Percentiles rank a stretch among this genome's conserved stretches.
Evolutionary conservation across 306 rosid species (phyloP).

Genomic region (Quercus wislizeni): DNA sequence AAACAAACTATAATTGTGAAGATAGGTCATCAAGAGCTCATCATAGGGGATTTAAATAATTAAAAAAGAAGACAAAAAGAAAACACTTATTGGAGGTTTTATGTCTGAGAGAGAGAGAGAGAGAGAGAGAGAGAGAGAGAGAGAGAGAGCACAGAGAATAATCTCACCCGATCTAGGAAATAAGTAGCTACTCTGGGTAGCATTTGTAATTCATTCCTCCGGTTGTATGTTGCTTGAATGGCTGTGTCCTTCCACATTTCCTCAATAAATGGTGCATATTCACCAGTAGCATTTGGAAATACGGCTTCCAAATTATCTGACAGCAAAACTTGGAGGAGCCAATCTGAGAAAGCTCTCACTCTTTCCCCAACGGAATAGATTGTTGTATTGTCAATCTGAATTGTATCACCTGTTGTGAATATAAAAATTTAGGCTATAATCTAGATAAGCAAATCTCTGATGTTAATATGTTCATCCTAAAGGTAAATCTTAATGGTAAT

Average conservation of each 20-base stretch:
- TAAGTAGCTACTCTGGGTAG: slow-evolving; percentile 68
- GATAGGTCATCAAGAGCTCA: not conserved
- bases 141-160: slow-evolving; percentile 7
- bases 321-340: slow-evolving; percentile 52
- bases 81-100: not conserved
- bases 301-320: slow-evolving; percentile 54
- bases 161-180: slow-evolving; percentile 68
- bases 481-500: not conserved
- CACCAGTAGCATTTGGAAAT: slow-evolving; percentile 51
- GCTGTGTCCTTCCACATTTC: slow-evolving; percentile 77
- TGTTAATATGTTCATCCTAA: not conserved
- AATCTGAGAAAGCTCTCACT: slow-evolving; percentile 58
- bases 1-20: not conserved
- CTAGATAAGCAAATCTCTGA: not conserved
- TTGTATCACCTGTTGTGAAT: slow-evolving; percentile 37
- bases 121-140: not conserved
- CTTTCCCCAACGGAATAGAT: slow-evolving; percentile 48
- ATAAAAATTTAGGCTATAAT: slow-evolving; percentile 1
- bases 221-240: slow-evolving; percentile 63
- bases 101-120: not conserved
- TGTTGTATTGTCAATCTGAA: slow-evolving; percentile 27
- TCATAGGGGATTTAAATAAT: not conserved
- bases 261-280: slow-evolving; percentile 54
- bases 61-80: not conserved
- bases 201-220: slow-evolving; percentile 65